These are phyloP conservation scores for Daphne laureola DNA, from an alignment of 441 rosid genomes.

Conservation along the genomic window DNA sequence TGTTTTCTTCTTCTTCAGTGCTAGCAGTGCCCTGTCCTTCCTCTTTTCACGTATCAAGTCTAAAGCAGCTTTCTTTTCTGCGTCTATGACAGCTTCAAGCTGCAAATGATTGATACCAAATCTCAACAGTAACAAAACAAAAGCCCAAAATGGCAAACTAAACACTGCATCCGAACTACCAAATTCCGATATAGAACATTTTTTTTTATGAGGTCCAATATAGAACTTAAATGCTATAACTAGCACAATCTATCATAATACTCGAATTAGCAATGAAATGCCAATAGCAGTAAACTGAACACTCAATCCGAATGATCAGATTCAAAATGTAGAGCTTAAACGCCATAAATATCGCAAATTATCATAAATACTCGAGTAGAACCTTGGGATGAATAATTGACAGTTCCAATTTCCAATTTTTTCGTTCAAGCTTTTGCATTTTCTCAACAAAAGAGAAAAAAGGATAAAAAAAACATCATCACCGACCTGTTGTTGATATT, in stretches of 20 bases:
- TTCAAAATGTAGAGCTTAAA: not conserved
- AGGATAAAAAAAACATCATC: not conserved
- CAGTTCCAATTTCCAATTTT: too few relatives aligned
- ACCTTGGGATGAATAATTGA: too few relatives aligned
- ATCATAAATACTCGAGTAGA: too few relatives aligned
- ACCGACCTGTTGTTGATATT: conserved; percentile 73
- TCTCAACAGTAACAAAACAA: conserved; percentile 7
- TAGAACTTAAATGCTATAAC: not conserved
- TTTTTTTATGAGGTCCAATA: too few relatives aligned
- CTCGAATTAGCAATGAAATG: not conserved
- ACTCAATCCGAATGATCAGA: not conserved
- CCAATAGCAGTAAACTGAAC: not conserved
- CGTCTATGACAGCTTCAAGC: conserved; percentile 83
- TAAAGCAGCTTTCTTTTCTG: conserved; percentile 81
- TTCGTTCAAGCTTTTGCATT: too few relatives aligned
- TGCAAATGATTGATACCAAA: conserved; percentile 17
- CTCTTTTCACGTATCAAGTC: conserved; percentile 74
- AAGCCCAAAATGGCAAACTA: not conserved
- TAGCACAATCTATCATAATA: too few relatives aligned
- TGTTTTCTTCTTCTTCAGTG: conserved; percentile 81
- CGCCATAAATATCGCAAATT: too few relatives aligned
- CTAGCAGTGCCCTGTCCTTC: conserved; percentile 80
- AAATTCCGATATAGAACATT: not conserved
- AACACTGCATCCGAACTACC: not conserved
- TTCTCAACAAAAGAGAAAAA: not conserved